Evolutionary conservation across 345 rosid genomes (phyloP), one percentile per base, ranked within the genome.

Genomic region (Theobroma cacao): DNA sequence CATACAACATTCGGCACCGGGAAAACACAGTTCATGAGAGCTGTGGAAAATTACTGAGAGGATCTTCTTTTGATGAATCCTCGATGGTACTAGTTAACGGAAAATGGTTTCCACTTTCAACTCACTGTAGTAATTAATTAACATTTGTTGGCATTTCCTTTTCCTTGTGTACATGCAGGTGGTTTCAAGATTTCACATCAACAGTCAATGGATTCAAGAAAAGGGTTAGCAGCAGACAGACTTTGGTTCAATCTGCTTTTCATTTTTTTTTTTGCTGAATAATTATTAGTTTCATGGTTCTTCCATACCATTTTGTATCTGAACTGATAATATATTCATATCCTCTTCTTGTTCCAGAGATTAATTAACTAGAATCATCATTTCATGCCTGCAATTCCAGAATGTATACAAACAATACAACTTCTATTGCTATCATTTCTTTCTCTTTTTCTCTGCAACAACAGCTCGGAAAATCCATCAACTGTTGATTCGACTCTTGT

Each of bases 31-130:
- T 47, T 83, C 77, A 74, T 77, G 76, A 70, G 61, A 80, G 74
- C 56, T 74, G 71, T 70, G 75, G 56, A 83, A 74, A 74, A 71
- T 77, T 75, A 77, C 79, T n/a, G 61, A 61, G 81, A 53, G 80
- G 75, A 55, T 75, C 73, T 79, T 47, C 17, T 48, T 30, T 28
- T 68, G n/a, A 68, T 56, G 30, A 56, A 56, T 10, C 3, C 14
- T 26, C 11, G 28, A 26, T 28, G 8, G 31, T 40, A 38, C 7
- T 12, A 31, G 20, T n/a, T n/a, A 13, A 60, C n/a, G 18, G 36
- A 60, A 60, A 60, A 30, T 13, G 34, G 12, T 26, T 28, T 13
- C 11, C 20, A 15, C 2, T 62, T 61, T 30, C 38, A 31, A 17
- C 5, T 30, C 13, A 8, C 61, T 56, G 11, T 56, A 8, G 4